phyloP scores from a whole-genome alignment of 108 stramenopile species.

The Schizochytrium sp. region DNA sequence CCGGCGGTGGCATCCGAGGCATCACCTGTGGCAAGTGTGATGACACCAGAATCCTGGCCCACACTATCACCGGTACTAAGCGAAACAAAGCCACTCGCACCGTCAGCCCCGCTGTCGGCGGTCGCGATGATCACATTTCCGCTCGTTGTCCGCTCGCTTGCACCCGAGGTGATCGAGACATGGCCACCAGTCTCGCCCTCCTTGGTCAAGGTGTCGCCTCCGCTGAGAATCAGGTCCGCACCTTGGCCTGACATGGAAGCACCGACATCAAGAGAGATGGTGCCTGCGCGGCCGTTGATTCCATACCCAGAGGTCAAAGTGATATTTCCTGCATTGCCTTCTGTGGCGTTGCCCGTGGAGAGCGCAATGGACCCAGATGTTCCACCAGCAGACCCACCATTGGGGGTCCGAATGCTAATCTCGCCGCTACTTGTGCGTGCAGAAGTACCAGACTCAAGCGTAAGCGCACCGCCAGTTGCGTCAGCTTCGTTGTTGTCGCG shows the following conservation, averaged over 20 bases:
- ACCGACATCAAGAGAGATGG: background rate
- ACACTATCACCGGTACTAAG: background rate
- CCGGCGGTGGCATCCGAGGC: background rate
- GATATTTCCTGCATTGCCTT: background rate
- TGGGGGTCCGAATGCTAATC: background rate
- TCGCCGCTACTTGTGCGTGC: background rate
- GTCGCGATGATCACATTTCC: background rate
- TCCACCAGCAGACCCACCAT: background rate
- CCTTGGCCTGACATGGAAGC: background rate
- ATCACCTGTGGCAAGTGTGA: background rate
- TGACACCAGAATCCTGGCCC: background rate
- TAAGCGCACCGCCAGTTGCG: background rate
- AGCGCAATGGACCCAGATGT: background rate
- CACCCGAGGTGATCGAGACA: background rate
- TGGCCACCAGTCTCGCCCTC: background rate
- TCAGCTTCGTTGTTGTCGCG: background rate
- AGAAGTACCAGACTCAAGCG: background rate
- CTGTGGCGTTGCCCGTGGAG: background rate
- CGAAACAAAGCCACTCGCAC: background rate
- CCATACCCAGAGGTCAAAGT: background rate
- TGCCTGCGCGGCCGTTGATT: background rate
- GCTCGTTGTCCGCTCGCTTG: background rate
- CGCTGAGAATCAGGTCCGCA: background rate
- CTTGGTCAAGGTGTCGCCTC: background rate
- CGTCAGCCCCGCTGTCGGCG: background rate